These are phyloP conservation scores for Pichia insulana DNA, from an alignment of 805 yeast species.

Conservation along the genomic window DNA sequence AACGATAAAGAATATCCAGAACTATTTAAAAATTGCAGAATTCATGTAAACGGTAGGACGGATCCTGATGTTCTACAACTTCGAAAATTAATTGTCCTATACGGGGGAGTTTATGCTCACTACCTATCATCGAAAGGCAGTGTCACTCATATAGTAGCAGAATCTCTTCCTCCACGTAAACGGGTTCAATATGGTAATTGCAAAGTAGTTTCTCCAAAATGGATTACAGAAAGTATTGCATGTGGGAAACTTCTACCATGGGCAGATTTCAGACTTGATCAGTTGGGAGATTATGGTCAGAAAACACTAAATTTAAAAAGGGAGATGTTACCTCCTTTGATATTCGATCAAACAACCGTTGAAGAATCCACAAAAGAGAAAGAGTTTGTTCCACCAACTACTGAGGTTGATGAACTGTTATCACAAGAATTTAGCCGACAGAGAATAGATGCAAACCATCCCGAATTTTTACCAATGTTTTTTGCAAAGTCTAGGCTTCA, in stretches of 20 bases:
- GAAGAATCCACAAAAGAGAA: conserved; percentile 3
- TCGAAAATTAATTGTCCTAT: conserved; percentile 57
- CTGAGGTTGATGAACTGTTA: conserved; percentile 9
- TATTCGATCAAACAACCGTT: no score
- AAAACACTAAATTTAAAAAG: conserved; percentile 25
- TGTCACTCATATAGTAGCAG: conserved; percentile 82
- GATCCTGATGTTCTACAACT: conserved; percentile 67
- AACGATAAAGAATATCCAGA: conserved; percentile 21
- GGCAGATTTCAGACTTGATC: conserved; percentile 50
- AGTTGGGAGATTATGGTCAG: conserved; percentile 43
- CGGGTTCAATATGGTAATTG: conserved; percentile 52
- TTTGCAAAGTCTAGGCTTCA: conserved; percentile 81
- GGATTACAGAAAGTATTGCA: conserved; percentile 66
- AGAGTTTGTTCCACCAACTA: conserved; percentile 2
- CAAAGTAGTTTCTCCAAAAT: conserved; percentile 71
- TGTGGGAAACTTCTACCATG: conserved; percentile 47
- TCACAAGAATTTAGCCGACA: conserved; percentile 2
- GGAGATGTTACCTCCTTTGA: background rate
- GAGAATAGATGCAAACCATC: conserved; percentile 57
- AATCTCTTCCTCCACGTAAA: conserved; percentile 70
- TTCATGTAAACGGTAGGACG: conserved; percentile 88
- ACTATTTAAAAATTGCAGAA: conserved; percentile 53
- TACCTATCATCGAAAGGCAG: conserved; percentile 60
- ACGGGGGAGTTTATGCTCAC: conserved; percentile 76
- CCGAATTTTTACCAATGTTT: conserved; percentile 61